A percentile compares a stretch with the other conserved stretches of the same genome.
Conservation (phyloP, 768 basidiomycete genomes). For the Termitomyces sp. region DNA sequence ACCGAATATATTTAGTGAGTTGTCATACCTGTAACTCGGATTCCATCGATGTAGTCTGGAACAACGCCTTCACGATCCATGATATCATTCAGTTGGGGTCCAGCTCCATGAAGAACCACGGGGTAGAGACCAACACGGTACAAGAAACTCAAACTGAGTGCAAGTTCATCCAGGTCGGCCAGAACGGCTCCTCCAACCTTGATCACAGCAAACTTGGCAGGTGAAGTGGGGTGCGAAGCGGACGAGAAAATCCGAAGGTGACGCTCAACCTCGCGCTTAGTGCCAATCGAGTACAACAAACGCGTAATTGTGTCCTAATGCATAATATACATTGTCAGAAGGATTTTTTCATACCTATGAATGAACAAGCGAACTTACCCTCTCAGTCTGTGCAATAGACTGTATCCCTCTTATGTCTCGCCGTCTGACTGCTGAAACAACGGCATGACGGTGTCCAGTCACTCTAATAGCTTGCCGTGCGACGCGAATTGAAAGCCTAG, state of each 20-base stretch:
- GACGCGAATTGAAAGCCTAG: slow-evolving; percentile 31
- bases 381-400: slow-evolving; percentile 69
- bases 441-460: slow-evolving; percentile 45
- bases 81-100: slow-evolving; percentile 92
- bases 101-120: slow-evolving; percentile 93
- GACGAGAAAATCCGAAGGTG: slow-evolving; percentile 97
- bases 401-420: slow-evolving; percentile 44
- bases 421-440: slow-evolving; percentile 37
- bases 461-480: slow-evolving; percentile 46
- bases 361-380: slow-evolving; percentile 39
- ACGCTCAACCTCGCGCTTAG: slow-evolving; percentile 95
- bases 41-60: slow-evolving; percentile 97
- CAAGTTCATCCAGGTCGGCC: slow-evolving; percentile 88
- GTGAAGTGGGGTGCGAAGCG: slow-evolving; percentile 84
- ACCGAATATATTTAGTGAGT: slow-evolving; percentile 1
- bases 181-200: slow-evolving; percentile 98
- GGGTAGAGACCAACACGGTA: slow-evolving; percentile 98
- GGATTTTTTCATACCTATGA: neutral
- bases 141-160: slow-evolving; percentile 92
- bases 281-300: slow-evolving; percentile 93
- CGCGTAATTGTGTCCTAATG: slow-evolving; percentile 93
- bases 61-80: slow-evolving; percentile 90
- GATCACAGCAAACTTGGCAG: slow-evolving; percentile 96
- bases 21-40: slow-evolving; percentile 85
- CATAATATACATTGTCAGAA: slow-evolving; percentile 22